phyloP scores from a whole-genome alignment of 192 early-diverging fungal genomes.

The Gigaspora rosea region DNA sequence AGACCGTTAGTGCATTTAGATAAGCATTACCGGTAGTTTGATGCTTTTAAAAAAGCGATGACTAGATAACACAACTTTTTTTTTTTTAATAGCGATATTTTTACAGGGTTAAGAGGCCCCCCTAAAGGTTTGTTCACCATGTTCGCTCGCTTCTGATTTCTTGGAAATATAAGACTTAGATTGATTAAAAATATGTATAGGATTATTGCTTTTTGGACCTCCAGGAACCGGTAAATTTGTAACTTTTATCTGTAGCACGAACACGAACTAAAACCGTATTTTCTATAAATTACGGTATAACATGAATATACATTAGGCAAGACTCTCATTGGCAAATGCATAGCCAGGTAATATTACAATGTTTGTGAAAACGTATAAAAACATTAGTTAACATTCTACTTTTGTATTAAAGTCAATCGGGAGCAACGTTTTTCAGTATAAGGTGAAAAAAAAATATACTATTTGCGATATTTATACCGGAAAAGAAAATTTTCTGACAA shows the following conservation, averaged over 20 bases:
- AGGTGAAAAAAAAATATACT: slow-evolving; percentile 29
- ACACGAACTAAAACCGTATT: neutral
- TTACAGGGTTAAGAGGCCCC: slow-evolving; percentile 79
- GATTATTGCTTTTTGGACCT: slow-evolving; percentile 85
- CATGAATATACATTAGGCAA: slow-evolving; percentile 48
- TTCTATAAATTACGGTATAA: neutral
- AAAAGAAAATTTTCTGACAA: neutral
- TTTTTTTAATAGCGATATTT: slow-evolving; percentile 65
- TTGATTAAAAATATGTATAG: slow-evolving; percentile 21
- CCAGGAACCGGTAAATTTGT: slow-evolving; percentile 66
- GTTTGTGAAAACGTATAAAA: neutral
- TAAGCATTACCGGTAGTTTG: neutral
- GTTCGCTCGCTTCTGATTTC: neutral
- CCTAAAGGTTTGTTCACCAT: slow-evolving; percentile 60
- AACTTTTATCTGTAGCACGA: slow-evolving; percentile 6
- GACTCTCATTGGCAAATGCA: slow-evolving; percentile 88
- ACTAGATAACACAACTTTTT: neutral
- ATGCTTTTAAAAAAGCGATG: neutral
- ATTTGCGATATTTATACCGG: neutral
- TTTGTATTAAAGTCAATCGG: slow-evolving; percentile 55
- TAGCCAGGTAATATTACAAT: slow-evolving; percentile 54
- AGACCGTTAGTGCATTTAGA: slow-evolving; percentile 35
- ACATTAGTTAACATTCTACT: no score
- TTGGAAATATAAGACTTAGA: neutral
- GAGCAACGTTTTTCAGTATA: slow-evolving; percentile 91